phyloP scores from a whole-genome alignment of 345 rosid species.

The Pistacia atlantica region DNA sequence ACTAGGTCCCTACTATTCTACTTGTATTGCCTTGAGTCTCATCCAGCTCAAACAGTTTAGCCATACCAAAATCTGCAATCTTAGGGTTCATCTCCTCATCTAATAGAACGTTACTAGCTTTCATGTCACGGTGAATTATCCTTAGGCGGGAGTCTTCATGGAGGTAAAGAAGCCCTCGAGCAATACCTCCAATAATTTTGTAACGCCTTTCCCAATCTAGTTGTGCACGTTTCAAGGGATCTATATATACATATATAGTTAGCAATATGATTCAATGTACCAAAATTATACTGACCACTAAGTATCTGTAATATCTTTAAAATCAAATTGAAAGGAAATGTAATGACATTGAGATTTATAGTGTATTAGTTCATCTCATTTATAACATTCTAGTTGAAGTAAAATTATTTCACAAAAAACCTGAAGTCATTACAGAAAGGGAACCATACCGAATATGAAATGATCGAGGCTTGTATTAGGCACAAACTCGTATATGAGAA shows the following conservation, averaged over 20 bases:
- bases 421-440: background rate
- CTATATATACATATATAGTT: conserved; percentile 1
- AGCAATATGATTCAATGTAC: no score
- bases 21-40: conserved; percentile 39
- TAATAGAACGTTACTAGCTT: conserved; percentile 47
- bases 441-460: conserved; percentile 39
- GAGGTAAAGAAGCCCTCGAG: conserved; percentile 50
- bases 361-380: no score
- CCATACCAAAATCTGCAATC: conserved; percentile 57
- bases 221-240: conserved; percentile 18
- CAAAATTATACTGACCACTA: no score
- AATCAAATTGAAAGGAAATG: background rate
- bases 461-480: conserved; percentile 44
- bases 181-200: conserved; percentile 43
- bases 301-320: no score
- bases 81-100: conserved; percentile 47
- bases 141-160: conserved; percentile 46
- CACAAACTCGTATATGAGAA: conserved; percentile 44
- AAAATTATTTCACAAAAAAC: background rate
- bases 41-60: conserved; percentile 38
- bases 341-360: background rate
- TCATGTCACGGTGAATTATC: conserved; percentile 54
- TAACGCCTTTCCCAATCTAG: conserved; percentile 37
- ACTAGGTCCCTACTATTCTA: conserved; percentile 48
- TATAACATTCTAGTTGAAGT: background rate